Evolutionary conservation across 2,329 filamentous ascomycete genomes (phyloP).

Genomic region (Microsporum audouinii): DNA sequence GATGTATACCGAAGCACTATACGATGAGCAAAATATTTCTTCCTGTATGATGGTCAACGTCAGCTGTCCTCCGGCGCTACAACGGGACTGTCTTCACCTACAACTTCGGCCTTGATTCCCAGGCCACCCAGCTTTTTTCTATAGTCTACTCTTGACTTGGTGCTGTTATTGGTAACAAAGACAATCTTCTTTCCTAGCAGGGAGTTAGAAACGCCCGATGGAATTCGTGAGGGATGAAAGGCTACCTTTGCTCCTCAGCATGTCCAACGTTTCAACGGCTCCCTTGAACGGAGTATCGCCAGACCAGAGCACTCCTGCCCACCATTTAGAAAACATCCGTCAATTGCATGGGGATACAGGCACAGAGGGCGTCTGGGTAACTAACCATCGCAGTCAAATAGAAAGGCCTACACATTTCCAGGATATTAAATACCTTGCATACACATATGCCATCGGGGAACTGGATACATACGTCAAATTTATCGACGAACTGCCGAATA

Average conservation of each 20-base stretch:
- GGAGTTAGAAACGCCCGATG: neutral
- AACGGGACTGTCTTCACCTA: slow-evolving; percentile 21
- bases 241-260: slow-evolving; percentile 68
- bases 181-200: slow-evolving; percentile 71
- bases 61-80: neutral
- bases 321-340: slow-evolving; percentile 19
- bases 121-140: slow-evolving; percentile 76
- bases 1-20: slow-evolving; percentile 93
- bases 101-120: slow-evolving; percentile 63
- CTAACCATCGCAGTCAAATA: slow-evolving; percentile 94
- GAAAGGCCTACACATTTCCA: slow-evolving; percentile 54
- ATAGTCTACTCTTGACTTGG: slow-evolving; percentile 87
- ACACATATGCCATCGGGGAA: neutral
- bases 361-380: neutral
- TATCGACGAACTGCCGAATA: slow-evolving; percentile 73
- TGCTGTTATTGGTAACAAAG: slow-evolving; percentile 98
- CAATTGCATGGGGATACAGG: neutral
- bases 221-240: neutral
- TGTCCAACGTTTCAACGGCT: slow-evolving; percentile 70
- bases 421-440: neutral
- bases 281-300: slow-evolving; percentile 81
- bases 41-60: slow-evolving; percentile 40
- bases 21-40: slow-evolving; percentile 91
- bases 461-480: slow-evolving; percentile 67
- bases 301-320: slow-evolving; percentile 85